phyloP scores from a whole-genome alignment of 495 filamentous ascomycete species.

The Penicillium goetzii region DNA sequence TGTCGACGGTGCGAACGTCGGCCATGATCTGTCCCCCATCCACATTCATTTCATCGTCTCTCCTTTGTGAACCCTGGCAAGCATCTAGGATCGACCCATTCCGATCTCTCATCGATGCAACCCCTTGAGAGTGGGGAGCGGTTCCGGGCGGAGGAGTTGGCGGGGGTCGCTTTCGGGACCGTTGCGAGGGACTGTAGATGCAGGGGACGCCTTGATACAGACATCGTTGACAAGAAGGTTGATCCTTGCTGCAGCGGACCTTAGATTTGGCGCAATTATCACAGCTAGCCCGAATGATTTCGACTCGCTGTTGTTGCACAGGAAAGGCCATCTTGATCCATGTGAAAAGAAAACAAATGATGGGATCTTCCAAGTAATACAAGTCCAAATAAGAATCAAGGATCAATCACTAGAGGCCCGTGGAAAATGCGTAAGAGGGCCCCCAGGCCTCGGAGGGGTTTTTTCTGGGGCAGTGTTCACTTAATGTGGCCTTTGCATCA shows the following conservation, averaged over 20 bases:
- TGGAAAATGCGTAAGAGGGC: neutral
- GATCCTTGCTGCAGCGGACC: conserved; percentile 16
- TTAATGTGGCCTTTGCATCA: conserved; percentile 1
- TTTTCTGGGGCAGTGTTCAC: neutral
- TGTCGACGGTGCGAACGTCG: neutral
- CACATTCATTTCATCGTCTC: neutral
- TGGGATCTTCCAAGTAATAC: neutral
- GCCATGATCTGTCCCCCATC: neutral
- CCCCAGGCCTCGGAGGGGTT: neutral
- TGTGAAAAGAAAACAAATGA: neutral
- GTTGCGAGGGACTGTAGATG: conserved; percentile 16
- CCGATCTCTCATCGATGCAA: conserved; percentile 4
- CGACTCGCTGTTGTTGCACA: conserved; percentile 4
- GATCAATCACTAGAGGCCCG: too few relatives aligned
- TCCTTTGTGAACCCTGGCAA: neutral
- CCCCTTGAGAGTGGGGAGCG: conserved; percentile 1
- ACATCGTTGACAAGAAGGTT: conserved; percentile 15
- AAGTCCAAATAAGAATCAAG: neutral
- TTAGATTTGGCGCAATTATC: conserved; percentile 13
- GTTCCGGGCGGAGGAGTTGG: conserved; percentile 5
- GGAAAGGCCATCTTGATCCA: neutral
- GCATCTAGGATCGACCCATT: neutral
- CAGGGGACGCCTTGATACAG: conserved; percentile 15
- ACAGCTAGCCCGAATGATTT: conserved; percentile 16
- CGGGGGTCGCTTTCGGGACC: conserved; percentile 15